phyloP scores from a whole-genome alignment of 2,329 filamentous ascomycete species.

The Macrophomina pseudophaseolina region DNA sequence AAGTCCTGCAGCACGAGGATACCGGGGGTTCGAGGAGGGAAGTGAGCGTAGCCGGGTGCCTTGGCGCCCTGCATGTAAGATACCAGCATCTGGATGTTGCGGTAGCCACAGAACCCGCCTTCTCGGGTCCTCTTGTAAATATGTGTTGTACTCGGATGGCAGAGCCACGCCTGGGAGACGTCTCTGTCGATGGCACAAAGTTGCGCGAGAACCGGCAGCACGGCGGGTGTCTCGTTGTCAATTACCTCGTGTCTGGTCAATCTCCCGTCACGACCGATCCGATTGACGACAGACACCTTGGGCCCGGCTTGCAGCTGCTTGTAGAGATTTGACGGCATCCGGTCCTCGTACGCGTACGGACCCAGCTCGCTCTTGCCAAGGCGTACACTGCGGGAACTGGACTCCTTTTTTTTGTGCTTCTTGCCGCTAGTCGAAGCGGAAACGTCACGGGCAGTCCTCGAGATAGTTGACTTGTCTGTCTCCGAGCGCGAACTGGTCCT shows the following conservation, averaged over 20 bases:
- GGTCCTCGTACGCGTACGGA: slow-evolving; percentile 53
- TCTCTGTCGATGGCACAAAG: slow-evolving; percentile 63
- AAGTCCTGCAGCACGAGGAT: slow-evolving; percentile 83
- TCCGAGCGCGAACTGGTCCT: slow-evolving; percentile 29
- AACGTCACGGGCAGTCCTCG: slow-evolving; percentile 43
- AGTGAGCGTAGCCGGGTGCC: slow-evolving; percentile 63
- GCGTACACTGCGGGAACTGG: slow-evolving; percentile 32
- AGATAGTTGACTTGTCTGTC: slow-evolving; percentile 41
- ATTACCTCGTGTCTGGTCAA: slow-evolving; percentile 48
- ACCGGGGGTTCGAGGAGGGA: slow-evolving; percentile 68
- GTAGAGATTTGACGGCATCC: slow-evolving; percentile 52
- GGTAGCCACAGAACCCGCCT: slow-evolving; percentile 92
- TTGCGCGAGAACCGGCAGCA: slow-evolving; percentile 54
- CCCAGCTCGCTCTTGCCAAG: slow-evolving; percentile 51
- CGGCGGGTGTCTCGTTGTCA: slow-evolving; percentile 51
- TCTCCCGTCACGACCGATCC: slow-evolving; percentile 49
- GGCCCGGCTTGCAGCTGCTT: slow-evolving; percentile 48
- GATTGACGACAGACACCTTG: slow-evolving; percentile 45
- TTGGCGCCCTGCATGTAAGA: slow-evolving; percentile 73
- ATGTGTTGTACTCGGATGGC: slow-evolving; percentile 75
- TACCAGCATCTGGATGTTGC: slow-evolving; percentile 90
- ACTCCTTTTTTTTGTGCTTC: slow-evolving; percentile 30
- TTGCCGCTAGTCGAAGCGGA: slow-evolving; percentile 40
- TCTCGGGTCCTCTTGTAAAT: slow-evolving; percentile 80
- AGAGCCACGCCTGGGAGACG: slow-evolving; percentile 77